A percentile compares a stretch with the other conserved stretches of the same genome.
Evolutionary conservation across 352 stramenopile species (phyloP).

Genomic region (Globisporangium cylindrosporum): DNA sequence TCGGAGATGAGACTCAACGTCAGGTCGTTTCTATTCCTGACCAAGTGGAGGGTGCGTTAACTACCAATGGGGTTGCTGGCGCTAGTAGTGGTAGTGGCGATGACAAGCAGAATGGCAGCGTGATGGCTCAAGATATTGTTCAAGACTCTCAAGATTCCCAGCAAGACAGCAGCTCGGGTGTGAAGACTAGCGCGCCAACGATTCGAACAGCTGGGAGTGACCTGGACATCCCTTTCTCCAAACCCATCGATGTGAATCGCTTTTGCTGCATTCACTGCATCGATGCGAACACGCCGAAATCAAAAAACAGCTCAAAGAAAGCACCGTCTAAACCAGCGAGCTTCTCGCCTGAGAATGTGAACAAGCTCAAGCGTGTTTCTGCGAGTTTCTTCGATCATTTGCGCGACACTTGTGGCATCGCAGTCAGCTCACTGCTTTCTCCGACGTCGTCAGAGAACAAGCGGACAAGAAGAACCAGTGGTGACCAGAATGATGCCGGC

Average conservation of each 20-base stretch:
- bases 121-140: neutral
- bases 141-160: constrained; percentile 5
- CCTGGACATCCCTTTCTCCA: constrained; percentile 53
- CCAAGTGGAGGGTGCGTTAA: constrained; percentile 2
- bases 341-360: constrained; percentile 52
- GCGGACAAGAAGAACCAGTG: constrained; percentile 8
- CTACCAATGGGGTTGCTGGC: neutral
- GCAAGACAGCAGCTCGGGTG: constrained; percentile 4
- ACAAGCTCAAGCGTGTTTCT: constrained; percentile 63
- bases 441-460: neutral
- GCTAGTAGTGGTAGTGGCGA: constrained; percentile 2
- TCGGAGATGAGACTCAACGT: constrained; percentile 40
- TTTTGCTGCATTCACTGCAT: constrained; percentile 51
- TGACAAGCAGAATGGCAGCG: constrained; percentile 16
- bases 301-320: constrained; percentile 1
- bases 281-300: constrained; percentile 9
- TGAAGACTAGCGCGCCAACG: neutral
- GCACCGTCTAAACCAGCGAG: constrained; percentile 3
- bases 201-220: constrained; percentile 13
- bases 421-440: constrained; percentile 7
- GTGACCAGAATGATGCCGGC: constrained; percentile 3
- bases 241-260: constrained; percentile 43
- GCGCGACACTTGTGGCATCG: constrained; percentile 33
- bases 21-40: constrained; percentile 8
- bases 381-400: constrained; percentile 45